phyloP scores from a whole-genome alignment of 208 protist genomes.

The Endotrypanum monterogeii region DNA sequence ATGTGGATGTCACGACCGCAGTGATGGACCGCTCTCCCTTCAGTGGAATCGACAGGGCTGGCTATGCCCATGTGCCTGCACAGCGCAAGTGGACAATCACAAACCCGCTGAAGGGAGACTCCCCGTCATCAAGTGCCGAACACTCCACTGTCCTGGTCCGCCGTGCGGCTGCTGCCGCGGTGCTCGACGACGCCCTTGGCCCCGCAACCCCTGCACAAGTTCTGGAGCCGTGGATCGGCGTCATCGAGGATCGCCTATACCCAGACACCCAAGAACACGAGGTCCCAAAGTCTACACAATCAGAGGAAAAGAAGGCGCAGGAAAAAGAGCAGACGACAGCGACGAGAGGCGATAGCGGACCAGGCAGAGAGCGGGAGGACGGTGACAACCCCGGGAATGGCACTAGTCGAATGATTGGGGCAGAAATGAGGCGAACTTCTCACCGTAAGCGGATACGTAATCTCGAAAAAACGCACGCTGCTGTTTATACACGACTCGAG shows the following conservation, averaged over 20 bases:
- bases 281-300: not conserved
- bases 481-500: constrained; percentile 26
- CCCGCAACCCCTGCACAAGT: constrained; percentile 21
- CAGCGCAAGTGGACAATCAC: constrained; percentile 24
- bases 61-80: constrained; percentile 19
- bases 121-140: not conserved
- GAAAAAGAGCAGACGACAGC: not conserved
- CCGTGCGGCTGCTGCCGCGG: constrained; percentile 12
- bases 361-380: not conserved
- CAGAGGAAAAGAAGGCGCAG: not conserved
- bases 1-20: not conserved
- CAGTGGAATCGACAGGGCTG: constrained; percentile 24
- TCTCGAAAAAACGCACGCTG: constrained; percentile 21
- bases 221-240: constrained; percentile 33
- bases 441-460: constrained; percentile 18
- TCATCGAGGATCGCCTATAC: constrained; percentile 20
- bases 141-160: constrained; percentile 6
- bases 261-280: constrained; percentile 3
- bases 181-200: constrained; percentile 25
- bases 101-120: not conserved
- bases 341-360: not conserved
- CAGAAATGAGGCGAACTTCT: constrained; percentile 13
- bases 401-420: constrained; percentile 5
- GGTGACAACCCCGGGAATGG: not conserved
- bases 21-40: constrained; percentile 25